Evolutionary conservation across 306 rosid genomes (phyloP).

Genomic region (Lathyrus aphaca): DNA sequence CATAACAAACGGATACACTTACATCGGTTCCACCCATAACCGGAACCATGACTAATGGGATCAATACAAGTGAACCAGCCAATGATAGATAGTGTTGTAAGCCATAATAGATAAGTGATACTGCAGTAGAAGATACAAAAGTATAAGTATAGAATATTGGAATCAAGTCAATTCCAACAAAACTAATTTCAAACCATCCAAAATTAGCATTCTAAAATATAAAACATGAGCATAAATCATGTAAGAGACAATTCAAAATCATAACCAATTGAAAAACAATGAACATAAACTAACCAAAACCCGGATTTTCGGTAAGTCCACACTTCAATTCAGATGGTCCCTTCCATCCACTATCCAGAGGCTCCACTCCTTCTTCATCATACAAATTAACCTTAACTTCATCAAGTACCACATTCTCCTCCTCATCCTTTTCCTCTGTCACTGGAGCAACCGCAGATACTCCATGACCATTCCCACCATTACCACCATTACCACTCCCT

Average conservation of each 20-base stretch:
- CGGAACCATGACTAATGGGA: constrained; percentile 88
- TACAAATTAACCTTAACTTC: constrained; percentile 52
- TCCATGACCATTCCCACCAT: constrained; percentile 48
- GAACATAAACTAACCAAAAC: constrained; percentile 63
- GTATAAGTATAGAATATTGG: constrained; percentile 13
- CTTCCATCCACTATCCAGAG: constrained; percentile 57
- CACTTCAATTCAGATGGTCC: constrained; percentile 62
- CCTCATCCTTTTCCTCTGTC: constrained; percentile 55
- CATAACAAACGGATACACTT: constrained; percentile 45
- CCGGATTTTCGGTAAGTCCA: constrained; percentile 78
- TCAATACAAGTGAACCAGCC: constrained; percentile 87
- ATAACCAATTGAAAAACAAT: constrained; percentile 10
- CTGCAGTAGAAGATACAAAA: constrained; percentile 55
- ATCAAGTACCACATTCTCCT: constrained; percentile 42
- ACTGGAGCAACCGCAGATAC: constrained; percentile 51
- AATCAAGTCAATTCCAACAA: background rate
- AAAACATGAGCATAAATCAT: background rate
- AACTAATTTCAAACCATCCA: background rate
- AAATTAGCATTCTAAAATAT: constrained; percentile 11
- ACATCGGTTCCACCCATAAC: constrained; percentile 96
- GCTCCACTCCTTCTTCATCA: constrained; percentile 52
- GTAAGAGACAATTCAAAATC: background rate
- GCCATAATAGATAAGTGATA: constrained; percentile 70
- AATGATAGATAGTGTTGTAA: constrained; percentile 89
- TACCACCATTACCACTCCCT: constrained; percentile 46